Base-by-base conservation (phyloP, 2,329 filamentous ascomycete species). In the Fusarium dlaminii region DNA sequence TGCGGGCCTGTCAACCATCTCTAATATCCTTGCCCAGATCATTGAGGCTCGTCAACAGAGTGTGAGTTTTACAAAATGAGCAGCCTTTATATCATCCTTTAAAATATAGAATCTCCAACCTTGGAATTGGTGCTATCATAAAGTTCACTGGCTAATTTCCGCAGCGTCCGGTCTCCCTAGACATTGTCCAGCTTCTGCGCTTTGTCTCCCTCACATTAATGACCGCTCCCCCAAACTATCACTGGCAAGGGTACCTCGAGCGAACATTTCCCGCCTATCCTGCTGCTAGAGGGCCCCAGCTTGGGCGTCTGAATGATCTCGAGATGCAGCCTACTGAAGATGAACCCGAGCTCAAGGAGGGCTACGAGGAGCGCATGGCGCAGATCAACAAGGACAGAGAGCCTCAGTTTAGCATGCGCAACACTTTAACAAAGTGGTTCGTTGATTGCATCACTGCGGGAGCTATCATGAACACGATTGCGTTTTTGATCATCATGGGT, bases 241-340 rank as follows among this genome's bases (percentile, higher is more conserved):
- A 87, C 63, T 91, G 89, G 89, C 88, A 90, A 74, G 84, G 87
- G 62, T 84, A 84, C 36, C 84, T 90, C 36, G 88, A 90, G 79
- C 81, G 83, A 29, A 83, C 79, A 15, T 89, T 89, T 63, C 88
- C 89, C 1, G 87, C 86, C 1, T 84, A 85, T 71, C 79, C 75
- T 17, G n/a, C 69, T 0, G 36, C 43, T 8, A 15, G 52, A 37
- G 60, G 34, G 6, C 68, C 59, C 29, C 56, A 55, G 11, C 52
- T 66, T 12, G 74, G 70, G 36, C 78, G 52, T 14, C 40, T 74
- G 5, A 62, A 55, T 3, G 79, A 81, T 32, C 65, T 80, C 6
- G 80, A 83, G 68, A 78, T 81, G 70, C 75, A 68, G 48, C 76
- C 74, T 10, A 75, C 75, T 17, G 77, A 79, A 40, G 75, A 80